A percentile compares a stretch with the other conserved stretches of the same genome.
phyloP scores from a whole-genome alignment of 257 asterid species.

The Fraxinus excelsior region DNA sequence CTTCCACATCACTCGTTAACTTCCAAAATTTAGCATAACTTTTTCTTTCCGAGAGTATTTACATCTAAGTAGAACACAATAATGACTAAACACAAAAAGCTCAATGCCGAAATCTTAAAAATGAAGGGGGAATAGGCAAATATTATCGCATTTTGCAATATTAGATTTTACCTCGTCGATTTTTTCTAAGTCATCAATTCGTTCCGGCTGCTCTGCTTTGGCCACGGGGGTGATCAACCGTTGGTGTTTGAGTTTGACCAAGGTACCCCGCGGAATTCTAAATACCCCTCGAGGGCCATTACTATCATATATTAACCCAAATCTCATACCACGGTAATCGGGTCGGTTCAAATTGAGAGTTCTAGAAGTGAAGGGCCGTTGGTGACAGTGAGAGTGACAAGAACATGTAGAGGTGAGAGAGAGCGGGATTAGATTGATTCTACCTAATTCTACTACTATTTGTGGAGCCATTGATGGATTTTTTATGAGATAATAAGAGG shows the following conservation, averaged over 20 bases:
- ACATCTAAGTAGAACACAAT: neutral
- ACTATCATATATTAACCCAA: conserved; percentile 32
- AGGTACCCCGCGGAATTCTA: conserved; percentile 32
- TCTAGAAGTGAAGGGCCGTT: conserved; percentile 23
- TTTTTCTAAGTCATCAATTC: conserved; percentile 36
- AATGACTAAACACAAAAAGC: neutral
- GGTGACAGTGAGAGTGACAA: conserved; percentile 32
- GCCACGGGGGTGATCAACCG: conserved; percentile 52
- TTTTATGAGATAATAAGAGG: neutral
- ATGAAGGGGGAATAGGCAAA: neutral
- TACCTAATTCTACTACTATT: conserved; percentile 46
- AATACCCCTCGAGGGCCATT: conserved; percentile 24
- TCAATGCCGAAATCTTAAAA: neutral
- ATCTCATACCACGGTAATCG: conserved; percentile 32
- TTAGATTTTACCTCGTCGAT: conserved; percentile 45
- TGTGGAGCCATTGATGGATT: conserved; percentile 51
- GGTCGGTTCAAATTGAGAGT: conserved; percentile 26
- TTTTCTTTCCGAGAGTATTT: neutral
- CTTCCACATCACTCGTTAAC: neutral
- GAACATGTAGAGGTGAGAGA: conserved; percentile 49
- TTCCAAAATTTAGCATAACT: neutral
- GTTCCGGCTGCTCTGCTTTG: conserved; percentile 59
- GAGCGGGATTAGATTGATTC: conserved; percentile 48
- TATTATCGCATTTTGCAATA: neutral
- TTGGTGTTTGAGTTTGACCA: conserved; percentile 31